A percentile compares a stretch with the other conserved stretches of the same genome.
Evolutionary conservation across 305 asterid genomes (phyloP).

Genomic region (Fraxinus albicans): DNA sequence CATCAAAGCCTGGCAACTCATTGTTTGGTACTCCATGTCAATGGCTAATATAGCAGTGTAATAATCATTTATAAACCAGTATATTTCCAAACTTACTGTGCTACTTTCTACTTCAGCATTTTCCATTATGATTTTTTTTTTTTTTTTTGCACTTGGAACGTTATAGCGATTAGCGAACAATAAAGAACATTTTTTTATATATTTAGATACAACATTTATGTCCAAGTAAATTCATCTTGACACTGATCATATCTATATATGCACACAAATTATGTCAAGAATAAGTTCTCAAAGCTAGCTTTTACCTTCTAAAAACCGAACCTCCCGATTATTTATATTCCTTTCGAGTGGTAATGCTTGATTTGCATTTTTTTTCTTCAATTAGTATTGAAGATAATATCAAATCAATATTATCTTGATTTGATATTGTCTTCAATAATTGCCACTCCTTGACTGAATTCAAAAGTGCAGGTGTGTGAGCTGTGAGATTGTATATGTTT

Average conservation of each 20-base stretch:
- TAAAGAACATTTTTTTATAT: too few relatives aligned
- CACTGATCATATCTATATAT: neutral
- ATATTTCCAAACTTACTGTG: too few relatives aligned
- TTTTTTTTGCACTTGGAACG: too few relatives aligned
- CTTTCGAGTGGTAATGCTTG: slow-evolving; percentile 3
- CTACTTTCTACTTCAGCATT: too few relatives aligned
- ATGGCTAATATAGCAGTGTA: neutral
- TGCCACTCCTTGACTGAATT: neutral
- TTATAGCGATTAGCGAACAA: too few relatives aligned
- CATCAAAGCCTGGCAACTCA: neutral
- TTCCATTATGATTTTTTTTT: too few relatives aligned
- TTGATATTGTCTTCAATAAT: too few relatives aligned
- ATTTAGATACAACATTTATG: neutral
- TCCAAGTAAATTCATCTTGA: neutral
- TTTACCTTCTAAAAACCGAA: neutral
- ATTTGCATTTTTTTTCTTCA: neutral
- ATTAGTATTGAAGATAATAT: neutral
- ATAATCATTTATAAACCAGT: neutral
- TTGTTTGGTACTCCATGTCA: neutral
- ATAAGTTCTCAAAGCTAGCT: slow-evolving; percentile 7
- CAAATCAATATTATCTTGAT: too few relatives aligned
- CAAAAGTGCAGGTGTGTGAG: neutral
- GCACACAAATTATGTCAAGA: neutral
- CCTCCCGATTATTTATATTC: slow-evolving; percentile 3
- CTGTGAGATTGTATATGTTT: neutral